A percentile compares a stretch with the other conserved stretches of the same genome.
phyloP scores from a whole-genome alignment of 75 land plant species.

The Picea glauca region DNA sequence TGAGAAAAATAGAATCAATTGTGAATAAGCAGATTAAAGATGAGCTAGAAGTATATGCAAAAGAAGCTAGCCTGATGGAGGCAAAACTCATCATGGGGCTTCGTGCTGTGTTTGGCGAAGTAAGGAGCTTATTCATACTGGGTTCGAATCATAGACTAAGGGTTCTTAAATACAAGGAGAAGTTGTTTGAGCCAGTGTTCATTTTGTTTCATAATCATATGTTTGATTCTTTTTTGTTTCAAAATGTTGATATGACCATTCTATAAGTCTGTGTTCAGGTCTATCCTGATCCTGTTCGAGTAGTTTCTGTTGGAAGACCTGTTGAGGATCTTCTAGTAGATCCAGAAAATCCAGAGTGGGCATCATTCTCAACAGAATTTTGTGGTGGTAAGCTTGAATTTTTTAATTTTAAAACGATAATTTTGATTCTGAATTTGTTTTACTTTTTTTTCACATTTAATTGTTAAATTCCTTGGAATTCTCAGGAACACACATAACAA shows the following conservation, averaged over 20 bases:
- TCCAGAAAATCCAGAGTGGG: slow-evolving; percentile 88
- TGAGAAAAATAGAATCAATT: slow-evolving; percentile 80
- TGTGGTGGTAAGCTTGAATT: slow-evolving; percentile 72
- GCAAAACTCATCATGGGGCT: slow-evolving; percentile 87
- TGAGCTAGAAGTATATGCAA: slow-evolving; percentile 79
- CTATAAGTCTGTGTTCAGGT: slow-evolving; percentile 41
- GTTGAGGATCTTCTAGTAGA: slow-evolving; percentile 82
- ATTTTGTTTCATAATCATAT: not conserved
- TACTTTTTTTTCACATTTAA: not conserved
- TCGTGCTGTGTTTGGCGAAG: slow-evolving; percentile 99
- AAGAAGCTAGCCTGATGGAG: slow-evolving; percentile 76
- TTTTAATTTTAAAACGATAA: not conserved
- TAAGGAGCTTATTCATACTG: slow-evolving; percentile 16
- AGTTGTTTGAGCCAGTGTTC: not conserved
- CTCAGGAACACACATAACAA: slow-evolving; percentile 87
- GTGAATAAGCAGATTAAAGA: slow-evolving; percentile 83
- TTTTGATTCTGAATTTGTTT: not conserved
- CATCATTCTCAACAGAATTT: slow-evolving; percentile 73
- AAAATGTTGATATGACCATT: not conserved
- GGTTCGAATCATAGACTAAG: not conserved
- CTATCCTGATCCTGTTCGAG: slow-evolving; percentile 97
- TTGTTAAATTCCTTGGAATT: not conserved
- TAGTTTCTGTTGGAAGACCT: slow-evolving; percentile 76
- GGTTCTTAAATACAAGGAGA: not conserved
- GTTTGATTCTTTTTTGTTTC: not conserved